These are phyloP conservation scores for Syncephalastrum monosporum DNA, from an alignment of 371 early-diverging fungal species.

Conservation along the genomic window DNA sequence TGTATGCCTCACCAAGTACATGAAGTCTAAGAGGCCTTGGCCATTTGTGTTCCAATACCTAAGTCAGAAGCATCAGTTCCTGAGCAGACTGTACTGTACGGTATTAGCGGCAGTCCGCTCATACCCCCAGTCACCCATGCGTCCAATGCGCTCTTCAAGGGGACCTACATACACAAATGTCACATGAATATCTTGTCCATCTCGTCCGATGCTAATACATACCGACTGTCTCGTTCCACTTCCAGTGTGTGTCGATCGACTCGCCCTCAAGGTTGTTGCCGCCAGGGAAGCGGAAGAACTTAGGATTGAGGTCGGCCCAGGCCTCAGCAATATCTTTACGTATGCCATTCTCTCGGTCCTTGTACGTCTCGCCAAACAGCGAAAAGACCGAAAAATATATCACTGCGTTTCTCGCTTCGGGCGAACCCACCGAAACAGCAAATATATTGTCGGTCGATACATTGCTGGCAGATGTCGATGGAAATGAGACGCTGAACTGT, in stretches of 20 bases:
- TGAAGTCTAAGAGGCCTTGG: conserved; percentile 26
- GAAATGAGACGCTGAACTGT: conserved; percentile 12
- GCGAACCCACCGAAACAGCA: conserved; percentile 12
- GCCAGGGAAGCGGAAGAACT: conserved; percentile 30
- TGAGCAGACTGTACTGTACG: too few species aligned
- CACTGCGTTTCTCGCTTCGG: conserved; percentile 9
- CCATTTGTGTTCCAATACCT: conserved; percentile 25
- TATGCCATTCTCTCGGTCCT: conserved; percentile 17
- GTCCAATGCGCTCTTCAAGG: conserved; percentile 22
- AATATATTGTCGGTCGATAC: conserved; percentile 17
- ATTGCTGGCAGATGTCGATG: conserved; percentile 5
- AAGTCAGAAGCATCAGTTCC: too few species aligned
- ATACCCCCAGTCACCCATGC: conserved; percentile 23
- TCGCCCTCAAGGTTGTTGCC: conserved; percentile 29
- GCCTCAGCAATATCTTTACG: conserved; percentile 1
- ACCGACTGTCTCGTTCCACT: conserved; percentile 25
- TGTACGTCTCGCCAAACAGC: conserved; percentile 27
- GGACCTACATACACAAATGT: conserved; percentile 6
- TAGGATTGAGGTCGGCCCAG: conserved; percentile 14
- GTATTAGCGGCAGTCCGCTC: too few species aligned
- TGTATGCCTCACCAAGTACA: conserved; percentile 14
- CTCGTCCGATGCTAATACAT: not conserved
- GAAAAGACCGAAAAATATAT: conserved; percentile 25
- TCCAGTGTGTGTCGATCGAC: conserved; percentile 17
- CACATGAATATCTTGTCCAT: too few species aligned